phyloP scores from a whole-genome alignment of 768 basidiomycete species.

The Mycena polygramma region DNA sequence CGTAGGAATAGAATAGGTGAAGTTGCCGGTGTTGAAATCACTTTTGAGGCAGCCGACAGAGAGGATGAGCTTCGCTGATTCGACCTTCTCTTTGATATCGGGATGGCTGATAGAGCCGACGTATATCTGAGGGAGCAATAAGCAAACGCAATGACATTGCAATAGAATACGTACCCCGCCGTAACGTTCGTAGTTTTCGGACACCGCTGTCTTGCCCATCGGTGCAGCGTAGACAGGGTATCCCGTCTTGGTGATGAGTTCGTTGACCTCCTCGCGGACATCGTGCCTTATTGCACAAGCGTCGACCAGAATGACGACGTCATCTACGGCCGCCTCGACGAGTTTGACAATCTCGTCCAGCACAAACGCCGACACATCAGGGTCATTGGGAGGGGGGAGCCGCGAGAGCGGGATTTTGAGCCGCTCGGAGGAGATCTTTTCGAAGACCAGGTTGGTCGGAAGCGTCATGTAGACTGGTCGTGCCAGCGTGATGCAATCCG shows the following conservation, averaged over 20 bases:
- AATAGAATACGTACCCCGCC: slow-evolving; percentile 73
- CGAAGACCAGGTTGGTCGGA: slow-evolving; percentile 84
- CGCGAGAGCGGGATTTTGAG: slow-evolving; percentile 71
- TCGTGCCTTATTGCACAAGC: slow-evolving; percentile 85
- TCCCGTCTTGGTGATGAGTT: slow-evolving; percentile 72
- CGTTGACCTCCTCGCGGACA: slow-evolving; percentile 70
- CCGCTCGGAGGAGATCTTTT: slow-evolving; percentile 73
- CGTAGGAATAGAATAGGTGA: slow-evolving; percentile 78
- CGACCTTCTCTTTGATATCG: slow-evolving; percentile 77
- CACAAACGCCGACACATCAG: slow-evolving; percentile 74
- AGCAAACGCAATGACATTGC: slow-evolving; percentile 14
- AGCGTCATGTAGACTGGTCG: slow-evolving; percentile 91
- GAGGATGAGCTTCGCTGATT: slow-evolving; percentile 80
- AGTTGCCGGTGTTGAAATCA: slow-evolving; percentile 93
- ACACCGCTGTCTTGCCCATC: slow-evolving; percentile 86
- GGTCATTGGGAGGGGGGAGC: slow-evolving; percentile 64
- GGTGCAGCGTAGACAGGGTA: slow-evolving; percentile 83
- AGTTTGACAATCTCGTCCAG: slow-evolving; percentile 78
- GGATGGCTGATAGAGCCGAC: slow-evolving; percentile 79
- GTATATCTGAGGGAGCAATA: slow-evolving; percentile 66
- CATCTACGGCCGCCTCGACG: slow-evolving; percentile 72
- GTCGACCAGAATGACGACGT: slow-evolving; percentile 84
- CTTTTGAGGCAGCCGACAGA: slow-evolving; percentile 78
- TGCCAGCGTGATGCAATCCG: slow-evolving; percentile 75
- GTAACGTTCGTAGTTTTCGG: slow-evolving; percentile 78